phyloP scores from a whole-genome alignment of 1,139 yeast species.

The Kodamaea anthophila region DNA sequence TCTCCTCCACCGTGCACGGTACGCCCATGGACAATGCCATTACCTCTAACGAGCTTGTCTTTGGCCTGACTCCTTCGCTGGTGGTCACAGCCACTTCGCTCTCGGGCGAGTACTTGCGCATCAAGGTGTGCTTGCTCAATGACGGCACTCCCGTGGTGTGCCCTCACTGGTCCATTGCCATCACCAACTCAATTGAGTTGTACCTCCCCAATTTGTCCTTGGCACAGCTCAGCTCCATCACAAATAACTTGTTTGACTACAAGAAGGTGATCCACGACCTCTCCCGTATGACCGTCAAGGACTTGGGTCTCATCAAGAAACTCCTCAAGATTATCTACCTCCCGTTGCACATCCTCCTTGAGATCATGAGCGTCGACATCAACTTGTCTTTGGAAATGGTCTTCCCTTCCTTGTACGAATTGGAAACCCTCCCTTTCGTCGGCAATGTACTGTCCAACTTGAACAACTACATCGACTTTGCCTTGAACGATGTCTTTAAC shows the following conservation, averaged over 20 bases:
- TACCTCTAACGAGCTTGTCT: slow-evolving; percentile 14
- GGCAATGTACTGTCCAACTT: slow-evolving; percentile 43
- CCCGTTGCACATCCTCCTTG: slow-evolving; percentile 59
- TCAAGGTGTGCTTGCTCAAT: slow-evolving; percentile 64
- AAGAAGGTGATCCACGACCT: slow-evolving; percentile 37
- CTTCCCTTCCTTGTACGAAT: slow-evolving; percentile 72
- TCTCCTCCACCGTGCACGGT: slow-evolving; percentile 9
- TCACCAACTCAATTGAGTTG: slow-evolving; percentile 52
- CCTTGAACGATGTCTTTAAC: slow-evolving; percentile 66
- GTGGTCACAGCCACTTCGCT: slow-evolving; percentile 90
- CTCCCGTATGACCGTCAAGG: slow-evolving; percentile 31
- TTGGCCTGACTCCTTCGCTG: slow-evolving; percentile 40
- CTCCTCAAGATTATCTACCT: slow-evolving; percentile 42
- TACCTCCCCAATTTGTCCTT: slow-evolving; percentile 39
- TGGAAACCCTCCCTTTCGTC: slow-evolving; percentile 48
- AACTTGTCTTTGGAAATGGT: slow-evolving; percentile 74
- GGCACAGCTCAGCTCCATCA: slow-evolving; percentile 37
- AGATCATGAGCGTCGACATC: slow-evolving; percentile 48
- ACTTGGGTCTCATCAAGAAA: slow-evolving; percentile 33
- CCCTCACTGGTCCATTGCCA: slow-evolving; percentile 59
- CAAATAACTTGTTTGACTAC: slow-evolving; percentile 39
- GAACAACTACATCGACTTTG: slow-evolving; percentile 69
- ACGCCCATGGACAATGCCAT: background rate
- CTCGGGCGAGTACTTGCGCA: slow-evolving; percentile 69
- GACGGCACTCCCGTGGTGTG: slow-evolving; percentile 88